Evolutionary conservation across 2,329 filamentous ascomycete genomes (phyloP), one percentile per base, ranked within the genome.

Genomic region (Fusarium sp.): DNA sequence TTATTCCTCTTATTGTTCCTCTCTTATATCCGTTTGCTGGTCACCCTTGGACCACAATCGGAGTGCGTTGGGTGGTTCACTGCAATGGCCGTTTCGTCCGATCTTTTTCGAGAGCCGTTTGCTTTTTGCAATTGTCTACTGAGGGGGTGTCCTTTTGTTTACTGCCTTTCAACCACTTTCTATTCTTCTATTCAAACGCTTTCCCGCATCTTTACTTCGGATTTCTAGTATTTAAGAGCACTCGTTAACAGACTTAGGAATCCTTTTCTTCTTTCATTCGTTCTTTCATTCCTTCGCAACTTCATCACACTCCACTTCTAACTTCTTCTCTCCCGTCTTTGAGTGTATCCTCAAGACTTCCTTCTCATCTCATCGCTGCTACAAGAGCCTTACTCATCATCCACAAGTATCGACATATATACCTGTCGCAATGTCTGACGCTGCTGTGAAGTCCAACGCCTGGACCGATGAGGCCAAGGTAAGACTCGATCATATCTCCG

Each of bases 381-480:
- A 28, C 28, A 28, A 28, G 28, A 8, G 28, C 28, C 28, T 28
- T 28, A 5, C 28, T 6, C 28, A 28, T 28, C 28, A 28, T 28
- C 28, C 28, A 28, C 28, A 8, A 28, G 28, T 28, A 28, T 28
- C 28, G 28, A 28, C 28, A 28, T 28, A 28, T 28, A 28, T 28
- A 28, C 7, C 38, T 30, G 58, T 42, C 53, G 62, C 35, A 15
- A 83, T 81, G 77, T 75, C 75, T 33, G 77, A 71, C 4, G 68
- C 53, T 12, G 44, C 64, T n/a, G 47, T 67, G 37, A 75, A 73
- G 38, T 42, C 66, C 16, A 80, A 82, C 44, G 74, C 79, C 1
- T 84, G 82, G 82, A 84, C 81, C 3, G 82, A 83, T 2, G 78
- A 81, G 7, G 81, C 81, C 32, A 83, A 83, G 67, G 82, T 80